Base-by-base conservation (phyloP, 805 yeast genomes). In the Ogataea thermomethanolica region DNA sequence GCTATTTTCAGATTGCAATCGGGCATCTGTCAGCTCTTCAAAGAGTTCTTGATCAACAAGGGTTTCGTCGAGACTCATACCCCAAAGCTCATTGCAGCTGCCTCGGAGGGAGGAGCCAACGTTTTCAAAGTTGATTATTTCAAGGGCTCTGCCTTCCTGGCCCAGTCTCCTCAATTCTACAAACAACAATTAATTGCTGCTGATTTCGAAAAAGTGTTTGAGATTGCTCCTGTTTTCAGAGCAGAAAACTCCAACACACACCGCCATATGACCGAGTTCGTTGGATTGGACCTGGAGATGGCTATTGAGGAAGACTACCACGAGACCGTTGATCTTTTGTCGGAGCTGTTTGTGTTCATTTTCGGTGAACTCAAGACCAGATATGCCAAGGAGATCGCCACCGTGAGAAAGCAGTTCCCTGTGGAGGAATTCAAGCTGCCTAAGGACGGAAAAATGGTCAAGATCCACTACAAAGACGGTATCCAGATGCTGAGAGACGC, bases 171-270 rank as follows among this genome's bases (percentile, higher is more conserved):
- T 35, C 99, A 93, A 73, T 77, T 93, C 53, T 87, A 93, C 74
- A 93, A 93, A 73, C 98, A 93, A 72, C 96, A 91, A 76, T 79
- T 91, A 65, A 93, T 93, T 68, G 96, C 97, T 33, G 95, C 95
- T 45, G 99, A 93, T 71, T 93, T 91, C 57, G 99, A 93, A 73
- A 80, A 79, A 58, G 99, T 93, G 35, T 93, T 79, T 62, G 99
- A 93, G 71, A 76, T 93, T 58, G 98, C 93, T 2, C 98, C 99
- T 26, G 98, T 93, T 31, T 93, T 93, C 78, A 81, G 99, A 70
- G 99, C 99, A 43, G 99, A 93, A 68, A 91, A 93, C 75, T 91
- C 98, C 47, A 90, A 93, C 73, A 91, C 99, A 14, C 98, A 93
- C 67, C 90, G 99, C 71, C 99, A 93, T 69, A 83, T 93, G 95